These are phyloP conservation scores for Tolypocladium inflatum DNA, from an alignment of 2,329 filamentous ascomycete genomes.

Conservation along the genomic window DNA sequence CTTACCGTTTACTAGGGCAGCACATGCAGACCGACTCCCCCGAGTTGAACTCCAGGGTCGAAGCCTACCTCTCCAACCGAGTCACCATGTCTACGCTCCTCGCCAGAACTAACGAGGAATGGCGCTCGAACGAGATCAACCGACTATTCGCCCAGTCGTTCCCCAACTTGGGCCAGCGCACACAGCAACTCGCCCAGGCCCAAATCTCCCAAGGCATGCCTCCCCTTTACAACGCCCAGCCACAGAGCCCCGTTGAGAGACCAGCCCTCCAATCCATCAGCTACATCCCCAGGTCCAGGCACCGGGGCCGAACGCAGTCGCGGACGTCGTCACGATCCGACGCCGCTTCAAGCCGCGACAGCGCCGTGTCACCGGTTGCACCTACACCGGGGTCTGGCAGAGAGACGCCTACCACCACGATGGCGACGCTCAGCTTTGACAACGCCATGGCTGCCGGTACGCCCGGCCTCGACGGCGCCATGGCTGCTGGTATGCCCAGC, in stretches of 20 bases:
- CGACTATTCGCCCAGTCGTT: conserved; percentile 36
- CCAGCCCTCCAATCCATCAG: not conserved
- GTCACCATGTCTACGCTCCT: conserved; percentile 33
- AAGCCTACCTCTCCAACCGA: conserved; percentile 33
- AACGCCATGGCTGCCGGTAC: not conserved
- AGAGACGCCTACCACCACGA: not conserved
- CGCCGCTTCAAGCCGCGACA: not conserved
- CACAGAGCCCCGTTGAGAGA: not conserved
- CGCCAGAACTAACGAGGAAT: conserved; percentile 23
- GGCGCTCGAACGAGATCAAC: conserved; percentile 37
- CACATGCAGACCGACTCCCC: conserved; percentile 51
- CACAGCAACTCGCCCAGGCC: not conserved
- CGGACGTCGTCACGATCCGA: not conserved
- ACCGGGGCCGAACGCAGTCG: not conserved
- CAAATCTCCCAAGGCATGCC: not conserved
- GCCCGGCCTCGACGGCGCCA: too few species aligned
- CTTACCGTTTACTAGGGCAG: conserved; percentile 53
- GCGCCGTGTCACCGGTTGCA: not conserved
- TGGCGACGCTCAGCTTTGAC: not conserved
- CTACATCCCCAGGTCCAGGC: not conserved
- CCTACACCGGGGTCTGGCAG: not conserved
- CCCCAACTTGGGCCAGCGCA: conserved; percentile 20
- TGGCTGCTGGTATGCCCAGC: too few species aligned
- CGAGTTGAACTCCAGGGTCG: conserved; percentile 53
- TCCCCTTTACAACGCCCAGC: not conserved